Base-by-base conservation (phyloP, 306 rosid genomes). In the Pterocarpus santalinus region DNA sequence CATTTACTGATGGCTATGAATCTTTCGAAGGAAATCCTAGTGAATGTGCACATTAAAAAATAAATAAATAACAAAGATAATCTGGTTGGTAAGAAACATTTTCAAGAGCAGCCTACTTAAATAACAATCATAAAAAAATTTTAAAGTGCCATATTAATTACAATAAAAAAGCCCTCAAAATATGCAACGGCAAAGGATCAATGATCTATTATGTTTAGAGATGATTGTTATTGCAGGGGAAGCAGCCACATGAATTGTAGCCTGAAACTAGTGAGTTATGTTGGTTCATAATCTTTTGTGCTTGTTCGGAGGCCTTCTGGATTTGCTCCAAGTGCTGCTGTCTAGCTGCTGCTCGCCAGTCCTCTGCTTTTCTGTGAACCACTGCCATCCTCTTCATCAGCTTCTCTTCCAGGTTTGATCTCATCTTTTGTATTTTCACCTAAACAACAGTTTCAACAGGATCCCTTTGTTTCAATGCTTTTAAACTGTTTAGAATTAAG, bases 351-450 rank as follows among this genome's bases (percentile, higher is more conserved):
- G 65, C 92, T 73, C 95, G 90, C 94, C 89, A 82, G 61, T 96
- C 99, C 78, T 93, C 97, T 1, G 98, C 97, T 87, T 94, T 96
- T 85, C 97, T 87, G 64, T 91, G 92, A 69, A 94, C 99, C 46
- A 89, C 32, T 57, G 89, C 74, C 95, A 92, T 87, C 76, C 87
- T 96, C 92, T 88, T 96, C 99, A 94, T 96, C 90, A 94, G 66
- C 82, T 96, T 96, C 65, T 94, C 98, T 84, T 96, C 99, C 38
- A 96, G 78, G 81, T 94, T 90, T 81, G 99, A 89, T 81, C 88
- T 90, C 99, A 96, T 96, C 88, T 89, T 94, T 74, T 96, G 94
- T 83, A 96, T 86, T 75, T 92, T 96, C 87, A 96, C 97, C 99
- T 96, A 52, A 30, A 10, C 53, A 30, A 60, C 49, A 13, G 35